Percentiles rank a stretch among this genome's conserved stretches.
These are phyloP conservation scores for Pyrus communis DNA, from an alignment of 306 rosid genomes.

Conservation along the genomic window DNA sequence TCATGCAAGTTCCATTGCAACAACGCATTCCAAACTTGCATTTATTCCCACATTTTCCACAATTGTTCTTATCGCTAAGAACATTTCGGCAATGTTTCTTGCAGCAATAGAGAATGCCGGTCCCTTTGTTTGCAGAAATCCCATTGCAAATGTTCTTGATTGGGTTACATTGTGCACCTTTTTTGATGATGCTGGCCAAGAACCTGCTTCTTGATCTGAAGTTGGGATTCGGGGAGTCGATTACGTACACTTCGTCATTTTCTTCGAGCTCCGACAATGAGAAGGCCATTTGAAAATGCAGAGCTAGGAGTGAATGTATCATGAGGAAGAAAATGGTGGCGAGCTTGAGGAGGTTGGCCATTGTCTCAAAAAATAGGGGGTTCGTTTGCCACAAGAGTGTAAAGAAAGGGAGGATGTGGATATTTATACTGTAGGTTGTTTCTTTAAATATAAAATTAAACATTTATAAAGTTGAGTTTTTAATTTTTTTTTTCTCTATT, in stretches of 20 bases:
- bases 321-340: slow-evolving; percentile 37
- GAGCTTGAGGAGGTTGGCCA: slow-evolving; percentile 42
- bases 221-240: slow-evolving; percentile 25
- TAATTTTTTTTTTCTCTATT: neutral
- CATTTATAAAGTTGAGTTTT: neutral
- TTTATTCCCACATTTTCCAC: slow-evolving; percentile 43
- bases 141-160: slow-evolving; percentile 45
- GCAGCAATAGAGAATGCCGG: slow-evolving; percentile 50
- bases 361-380: slow-evolving; percentile 2
- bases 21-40: slow-evolving; percentile 45
- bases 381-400: neutral
- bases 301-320: slow-evolving; percentile 4
- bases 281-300: slow-evolving; percentile 11
- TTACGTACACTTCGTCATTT: slow-evolving; percentile 24
- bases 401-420: neutral
- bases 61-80: slow-evolving; percentile 53
- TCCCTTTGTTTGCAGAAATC: slow-evolving; percentile 48
- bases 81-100: slow-evolving; percentile 60
- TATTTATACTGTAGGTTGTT: neutral
- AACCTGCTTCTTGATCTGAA: slow-evolving; percentile 44
- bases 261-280: slow-evolving; percentile 8
- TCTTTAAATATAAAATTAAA: neutral
- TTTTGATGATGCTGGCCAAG: slow-evolving; percentile 33
- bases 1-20: slow-evolving; percentile 43
- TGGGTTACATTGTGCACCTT: slow-evolving; percentile 30